These are phyloP conservation scores for Grammothele lineata DNA, from an alignment of 768 basidiomycete species.

Conservation along the genomic window DNA sequence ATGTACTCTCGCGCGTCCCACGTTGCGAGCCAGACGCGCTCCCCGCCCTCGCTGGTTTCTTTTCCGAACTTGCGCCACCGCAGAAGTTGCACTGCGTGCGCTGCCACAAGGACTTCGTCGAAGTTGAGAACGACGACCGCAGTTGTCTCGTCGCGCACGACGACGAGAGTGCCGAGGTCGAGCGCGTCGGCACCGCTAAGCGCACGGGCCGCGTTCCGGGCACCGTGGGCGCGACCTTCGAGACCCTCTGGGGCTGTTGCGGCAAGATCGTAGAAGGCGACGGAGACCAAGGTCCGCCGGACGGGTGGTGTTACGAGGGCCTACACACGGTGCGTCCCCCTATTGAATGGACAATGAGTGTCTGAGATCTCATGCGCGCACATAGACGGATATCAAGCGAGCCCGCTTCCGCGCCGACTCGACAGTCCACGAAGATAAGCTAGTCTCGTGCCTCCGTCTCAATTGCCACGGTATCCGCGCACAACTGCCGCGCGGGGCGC, in stretches of 20 bases:
- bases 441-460: slow-evolving; percentile 51
- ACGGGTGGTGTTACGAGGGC: slow-evolving; percentile 86
- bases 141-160: slow-evolving; percentile 72
- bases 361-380: too few relatives aligned
- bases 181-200: slow-evolving; percentile 43
- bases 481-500: slow-evolving; percentile 19
- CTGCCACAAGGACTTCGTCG: slow-evolving; percentile 67
- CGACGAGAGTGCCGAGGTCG: slow-evolving; percentile 76
- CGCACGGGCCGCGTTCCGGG: slow-evolving; percentile 20
- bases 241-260: slow-evolving; percentile 72
- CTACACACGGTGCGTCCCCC: slow-evolving; percentile 59
- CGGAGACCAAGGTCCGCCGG: slow-evolving; percentile 78
- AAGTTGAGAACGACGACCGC: slow-evolving; percentile 69
- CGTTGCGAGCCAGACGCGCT: slow-evolving; percentile 37
- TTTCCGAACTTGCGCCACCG: slow-evolving; percentile 58
- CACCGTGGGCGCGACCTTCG: slow-evolving; percentile 33
- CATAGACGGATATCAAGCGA: slow-evolving; percentile 66
- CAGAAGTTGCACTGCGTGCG: slow-evolving; percentile 70
- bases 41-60: slow-evolving; percentile 51
- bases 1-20: slow-evolving; percentile 50
- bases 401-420: slow-evolving; percentile 80
- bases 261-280: slow-evolving; percentile 67
- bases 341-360: neutral
- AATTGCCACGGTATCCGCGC: slow-evolving; percentile 47
- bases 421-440: slow-evolving; percentile 60